These are phyloP conservation scores for Spiraea crenata DNA, from an alignment of 331 rosid species.

Conservation along the genomic window DNA sequence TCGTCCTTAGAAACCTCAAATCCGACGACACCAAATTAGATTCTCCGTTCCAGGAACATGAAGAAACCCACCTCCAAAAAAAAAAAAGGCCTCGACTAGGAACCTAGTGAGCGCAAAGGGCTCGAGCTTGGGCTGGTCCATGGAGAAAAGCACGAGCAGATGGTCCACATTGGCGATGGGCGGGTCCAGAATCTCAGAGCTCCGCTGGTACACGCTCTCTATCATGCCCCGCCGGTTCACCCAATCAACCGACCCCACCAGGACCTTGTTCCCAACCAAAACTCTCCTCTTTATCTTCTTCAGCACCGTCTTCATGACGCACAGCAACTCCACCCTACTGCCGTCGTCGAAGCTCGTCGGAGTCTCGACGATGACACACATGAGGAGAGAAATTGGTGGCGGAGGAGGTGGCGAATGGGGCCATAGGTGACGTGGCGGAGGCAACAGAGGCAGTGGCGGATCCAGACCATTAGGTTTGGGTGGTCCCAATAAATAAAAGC, in stretches of 20 bases:
- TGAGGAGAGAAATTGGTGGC: slow-evolving; percentile 32
- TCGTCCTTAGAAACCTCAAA: slow-evolving; percentile 74
- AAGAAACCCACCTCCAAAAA: slow-evolving; percentile 16
- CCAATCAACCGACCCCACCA: slow-evolving; percentile 92
- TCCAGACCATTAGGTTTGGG: too few relatives aligned
- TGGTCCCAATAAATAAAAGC: too few relatives aligned
- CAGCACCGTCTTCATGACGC: slow-evolving; percentile 79
- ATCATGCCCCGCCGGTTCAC: slow-evolving; percentile 85
- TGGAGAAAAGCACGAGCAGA: slow-evolving; percentile 73
- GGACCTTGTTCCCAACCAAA: slow-evolving; percentile 86
- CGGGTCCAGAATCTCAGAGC: slow-evolving; percentile 80
- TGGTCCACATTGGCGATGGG: slow-evolving; percentile 88
- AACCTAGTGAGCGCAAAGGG: slow-evolving; percentile 79
- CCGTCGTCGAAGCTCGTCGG: slow-evolving; percentile 32
- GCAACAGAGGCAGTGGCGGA: too few relatives aligned
- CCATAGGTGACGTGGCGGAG: too few relatives aligned
- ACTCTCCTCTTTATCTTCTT: slow-evolving; percentile 94
- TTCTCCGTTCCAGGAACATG: not conserved
- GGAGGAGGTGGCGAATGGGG: too few relatives aligned
- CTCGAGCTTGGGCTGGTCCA: slow-evolving; percentile 75
- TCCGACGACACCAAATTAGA: slow-evolving; percentile 29
- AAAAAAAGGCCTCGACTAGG: slow-evolving; percentile 53
- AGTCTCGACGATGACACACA: slow-evolving; percentile 76
- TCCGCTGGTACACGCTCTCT: slow-evolving; percentile 73
- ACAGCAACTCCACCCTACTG: slow-evolving; percentile 53